Conservation (phyloP, 106 monocot species). For the Triglochin maritima region DNA sequence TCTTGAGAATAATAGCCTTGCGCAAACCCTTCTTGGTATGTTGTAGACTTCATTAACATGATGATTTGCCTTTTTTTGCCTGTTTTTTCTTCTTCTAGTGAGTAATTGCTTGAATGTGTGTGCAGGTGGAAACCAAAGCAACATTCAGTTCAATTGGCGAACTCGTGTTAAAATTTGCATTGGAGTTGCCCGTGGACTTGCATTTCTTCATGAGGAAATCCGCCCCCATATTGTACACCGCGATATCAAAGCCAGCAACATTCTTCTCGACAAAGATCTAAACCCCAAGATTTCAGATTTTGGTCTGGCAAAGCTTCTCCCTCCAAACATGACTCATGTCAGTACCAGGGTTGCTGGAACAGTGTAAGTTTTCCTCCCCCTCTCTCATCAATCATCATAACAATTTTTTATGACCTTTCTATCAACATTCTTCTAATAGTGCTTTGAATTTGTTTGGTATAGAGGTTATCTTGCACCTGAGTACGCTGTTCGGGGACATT, state of each 20-base stretch:
- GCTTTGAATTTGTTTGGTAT: background rate
- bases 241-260: slow-evolving; percentile 40
- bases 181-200: slow-evolving; percentile 37
- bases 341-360: slow-evolving; percentile 36
- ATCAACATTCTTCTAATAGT: background rate
- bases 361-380: slow-evolving; percentile 4
- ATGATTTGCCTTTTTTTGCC: background rate
- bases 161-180: slow-evolving; percentile 22
- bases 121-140: slow-evolving; percentile 13
- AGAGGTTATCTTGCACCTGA: slow-evolving; percentile 34
- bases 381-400: slow-evolving; percentile 1
- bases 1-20: slow-evolving; percentile 51
- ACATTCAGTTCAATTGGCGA: slow-evolving; percentile 18
- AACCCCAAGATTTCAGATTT: slow-evolving; percentile 41
- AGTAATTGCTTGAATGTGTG: background rate
- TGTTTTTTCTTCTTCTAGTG: background rate
- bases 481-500: slow-evolving; percentile 22
- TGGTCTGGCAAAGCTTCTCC: slow-evolving; percentile 37
- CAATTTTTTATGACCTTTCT: background rate
- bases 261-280: slow-evolving; percentile 39
- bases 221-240: slow-evolving; percentile 29
- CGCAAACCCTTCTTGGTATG: slow-evolving; percentile 50
- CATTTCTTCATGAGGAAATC: slow-evolving; percentile 28
- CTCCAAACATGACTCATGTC: slow-evolving; percentile 23
- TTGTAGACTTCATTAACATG: background rate